Percentiles rank a stretch among this genome's conserved stretches.
These are phyloP conservation scores for Rhodotorula mucilaginosa DNA, from an alignment of 1,284 basidiomycete species.

Conservation along the genomic window DNA sequence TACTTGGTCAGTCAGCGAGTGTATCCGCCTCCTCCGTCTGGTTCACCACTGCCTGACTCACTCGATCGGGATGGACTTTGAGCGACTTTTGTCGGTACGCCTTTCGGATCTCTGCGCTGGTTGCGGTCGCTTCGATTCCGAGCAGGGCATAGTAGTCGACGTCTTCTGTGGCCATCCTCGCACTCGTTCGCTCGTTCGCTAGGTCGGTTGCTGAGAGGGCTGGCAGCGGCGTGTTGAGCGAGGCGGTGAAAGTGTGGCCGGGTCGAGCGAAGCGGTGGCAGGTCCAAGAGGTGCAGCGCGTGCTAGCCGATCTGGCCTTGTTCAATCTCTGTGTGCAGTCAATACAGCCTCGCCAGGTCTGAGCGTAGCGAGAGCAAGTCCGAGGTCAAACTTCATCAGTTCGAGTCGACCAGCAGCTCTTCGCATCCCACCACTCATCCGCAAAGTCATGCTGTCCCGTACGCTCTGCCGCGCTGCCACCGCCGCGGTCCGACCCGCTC, in stretches of 20 bases:
- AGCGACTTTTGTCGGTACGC: constrained; percentile 40
- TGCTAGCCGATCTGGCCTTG: too few relatives aligned
- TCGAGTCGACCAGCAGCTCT: neutral
- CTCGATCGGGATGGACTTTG: constrained; percentile 43
- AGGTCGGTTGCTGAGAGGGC: neutral
- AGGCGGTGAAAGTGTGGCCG: neutral
- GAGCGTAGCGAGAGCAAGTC: neutral
- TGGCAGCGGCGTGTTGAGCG: neutral
- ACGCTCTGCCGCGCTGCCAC: neutral
- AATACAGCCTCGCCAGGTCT: too few relatives aligned
- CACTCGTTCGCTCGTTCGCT: too few relatives aligned
- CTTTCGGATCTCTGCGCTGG: constrained; percentile 38
- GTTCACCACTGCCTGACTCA: constrained; percentile 7
- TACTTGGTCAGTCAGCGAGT: constrained; percentile 28
- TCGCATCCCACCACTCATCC: neutral
- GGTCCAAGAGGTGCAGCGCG: neutral
- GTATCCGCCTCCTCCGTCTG: neutral
- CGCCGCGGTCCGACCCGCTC: neutral
- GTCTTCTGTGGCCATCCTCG: constrained; percentile 21
- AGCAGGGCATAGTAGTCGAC: constrained; percentile 41
- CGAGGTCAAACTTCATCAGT: neutral
- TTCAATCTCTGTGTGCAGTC: too few relatives aligned
- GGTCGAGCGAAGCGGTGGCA: neutral
- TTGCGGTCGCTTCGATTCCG: constrained; percentile 32
- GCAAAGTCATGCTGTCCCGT: constrained; percentile 8